Conservation (phyloP, 768 basidiomycete genomes). For the Phanerochaete sordida region DNA sequence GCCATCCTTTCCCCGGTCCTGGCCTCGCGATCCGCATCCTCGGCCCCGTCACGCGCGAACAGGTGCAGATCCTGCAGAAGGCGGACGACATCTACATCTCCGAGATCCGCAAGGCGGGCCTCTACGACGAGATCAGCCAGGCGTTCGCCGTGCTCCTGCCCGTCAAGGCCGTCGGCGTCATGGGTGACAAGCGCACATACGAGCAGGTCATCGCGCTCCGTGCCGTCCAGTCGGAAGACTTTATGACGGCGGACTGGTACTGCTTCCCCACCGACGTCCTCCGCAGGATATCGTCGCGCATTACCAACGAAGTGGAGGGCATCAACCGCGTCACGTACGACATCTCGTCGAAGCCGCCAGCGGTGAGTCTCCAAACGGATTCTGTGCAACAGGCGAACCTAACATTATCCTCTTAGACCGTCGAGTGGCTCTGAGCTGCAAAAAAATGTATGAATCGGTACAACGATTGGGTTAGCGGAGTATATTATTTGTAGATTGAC, state of each 20-base stretch:
- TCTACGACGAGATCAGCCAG: conserved; percentile 93
- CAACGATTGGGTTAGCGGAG: no score
- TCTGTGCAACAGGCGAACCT: not conserved
- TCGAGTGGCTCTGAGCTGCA: conserved; percentile 37
- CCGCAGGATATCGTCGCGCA: conserved; percentile 89
- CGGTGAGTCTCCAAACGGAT: conserved; percentile 43
- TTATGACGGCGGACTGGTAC: conserved; percentile 99
- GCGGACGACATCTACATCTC: conserved; percentile 97
- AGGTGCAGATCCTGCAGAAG: conserved; percentile 86
- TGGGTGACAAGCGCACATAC: conserved; percentile 95
- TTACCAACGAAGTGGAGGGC: conserved; percentile 97
- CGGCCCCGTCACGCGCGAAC: conserved; percentile 90
- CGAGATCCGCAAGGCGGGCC: conserved; percentile 88
- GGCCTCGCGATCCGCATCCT: conserved; percentile 98
- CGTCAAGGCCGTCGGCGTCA: conserved; percentile 95
- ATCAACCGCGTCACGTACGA: conserved; percentile 96
- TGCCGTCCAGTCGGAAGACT: conserved; percentile 97
- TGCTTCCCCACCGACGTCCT: conserved; percentile 92
- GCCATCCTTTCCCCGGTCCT: conserved; percentile 98
- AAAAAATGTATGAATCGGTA: not conserved
- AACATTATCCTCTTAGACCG: conserved; percentile 27
- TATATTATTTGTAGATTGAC: no score
- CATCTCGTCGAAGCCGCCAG: conserved; percentile 96
- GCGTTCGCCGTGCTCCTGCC: conserved; percentile 96
- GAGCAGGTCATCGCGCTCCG: conserved; percentile 96